Conservation (phyloP, 129 eudicot species). For the Cynara cardunculus region DNA sequence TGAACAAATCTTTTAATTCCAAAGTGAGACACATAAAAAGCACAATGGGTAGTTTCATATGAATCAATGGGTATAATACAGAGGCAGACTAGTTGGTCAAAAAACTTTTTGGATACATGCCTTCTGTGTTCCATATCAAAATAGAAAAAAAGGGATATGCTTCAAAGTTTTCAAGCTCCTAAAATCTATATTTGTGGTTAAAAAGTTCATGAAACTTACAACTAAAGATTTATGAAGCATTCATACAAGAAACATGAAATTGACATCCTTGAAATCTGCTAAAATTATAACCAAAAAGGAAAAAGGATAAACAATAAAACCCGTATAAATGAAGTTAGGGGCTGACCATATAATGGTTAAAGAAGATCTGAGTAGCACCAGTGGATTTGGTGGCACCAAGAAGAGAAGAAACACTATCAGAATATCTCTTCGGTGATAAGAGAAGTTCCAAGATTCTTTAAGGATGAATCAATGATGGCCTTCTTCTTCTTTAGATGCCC, state of each 20-base stretch:
- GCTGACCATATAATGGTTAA: constrained; percentile 92
- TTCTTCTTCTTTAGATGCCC: no score
- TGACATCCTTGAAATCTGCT: neutral
- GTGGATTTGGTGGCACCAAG: constrained; percentile 69
- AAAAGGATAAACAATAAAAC: neutral
- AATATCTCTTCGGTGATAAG: constrained; percentile 81
- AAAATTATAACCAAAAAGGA: neutral
- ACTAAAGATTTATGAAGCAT: neutral
- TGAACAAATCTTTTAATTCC: no score
- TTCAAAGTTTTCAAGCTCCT: neutral
- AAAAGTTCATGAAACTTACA: neutral
- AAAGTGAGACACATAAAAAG: no score
- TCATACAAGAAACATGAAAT: neutral
- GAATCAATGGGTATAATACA: no score
- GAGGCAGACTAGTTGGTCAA: no score
- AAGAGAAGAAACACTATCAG: constrained; percentile 81
- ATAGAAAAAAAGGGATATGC: neutral
- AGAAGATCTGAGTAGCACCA: constrained; percentile 86
- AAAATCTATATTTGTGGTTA: neutral
- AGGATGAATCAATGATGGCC: constrained; percentile 78
- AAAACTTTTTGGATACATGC: no score
- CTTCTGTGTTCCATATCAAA: no score
- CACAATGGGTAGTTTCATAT: no score
- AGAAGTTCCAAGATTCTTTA: constrained; percentile 72
- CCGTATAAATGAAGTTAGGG: constrained; percentile 1